A percentile compares a stretch with the other conserved stretches of the same genome.
phyloP scores from a whole-genome alignment of 805 yeast genomes.

The Teunomyces lycoperdinae region DNA sequence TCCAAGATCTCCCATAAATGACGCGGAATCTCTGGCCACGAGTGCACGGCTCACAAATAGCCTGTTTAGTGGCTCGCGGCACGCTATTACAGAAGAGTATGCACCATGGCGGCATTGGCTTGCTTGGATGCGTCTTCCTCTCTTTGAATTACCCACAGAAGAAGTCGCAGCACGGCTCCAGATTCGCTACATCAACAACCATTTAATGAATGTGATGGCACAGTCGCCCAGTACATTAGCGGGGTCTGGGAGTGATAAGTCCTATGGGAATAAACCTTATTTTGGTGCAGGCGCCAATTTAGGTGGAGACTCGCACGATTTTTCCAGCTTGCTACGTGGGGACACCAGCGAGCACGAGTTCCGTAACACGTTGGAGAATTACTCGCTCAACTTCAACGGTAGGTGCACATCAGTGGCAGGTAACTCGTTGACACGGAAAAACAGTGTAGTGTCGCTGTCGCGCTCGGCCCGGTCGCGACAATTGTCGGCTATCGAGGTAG shows the following conservation, averaged over 20 bases:
- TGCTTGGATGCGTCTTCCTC: constrained; percentile 39
- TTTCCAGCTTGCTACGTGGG: constrained; percentile 34
- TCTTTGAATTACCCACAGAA: constrained; percentile 44
- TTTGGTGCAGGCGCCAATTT: constrained; percentile 9
- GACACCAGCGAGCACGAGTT: constrained; percentile 27
- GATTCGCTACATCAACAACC: constrained; percentile 10
- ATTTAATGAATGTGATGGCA: neutral
- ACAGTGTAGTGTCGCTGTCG: constrained; percentile 9
- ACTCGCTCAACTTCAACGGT: constrained; percentile 22
- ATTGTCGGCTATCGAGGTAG: constrained; percentile 14
- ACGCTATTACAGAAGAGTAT: constrained; percentile 28
- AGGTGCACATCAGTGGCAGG: constrained; percentile 7
- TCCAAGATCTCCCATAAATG: neutral
- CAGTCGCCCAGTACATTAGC: constrained; percentile 1
- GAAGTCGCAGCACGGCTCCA: constrained; percentile 24
- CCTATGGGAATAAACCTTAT: neutral
- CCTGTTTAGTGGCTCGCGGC: constrained; percentile 26
- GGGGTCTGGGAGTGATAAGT: constrained; percentile 1
- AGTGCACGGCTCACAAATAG: constrained; percentile 21
- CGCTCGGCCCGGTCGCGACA: constrained; percentile 16
- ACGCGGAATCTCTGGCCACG: constrained; percentile 22
- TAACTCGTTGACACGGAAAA: constrained; percentile 5
- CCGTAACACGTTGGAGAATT: constrained; percentile 27
- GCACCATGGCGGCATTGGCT: constrained; percentile 40
- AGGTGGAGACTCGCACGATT: constrained; percentile 26